These are phyloP conservation scores for Verticillium isaacii DNA, from an alignment of 2,329 filamentous ascomycete genomes.

Conservation along the genomic window DNA sequence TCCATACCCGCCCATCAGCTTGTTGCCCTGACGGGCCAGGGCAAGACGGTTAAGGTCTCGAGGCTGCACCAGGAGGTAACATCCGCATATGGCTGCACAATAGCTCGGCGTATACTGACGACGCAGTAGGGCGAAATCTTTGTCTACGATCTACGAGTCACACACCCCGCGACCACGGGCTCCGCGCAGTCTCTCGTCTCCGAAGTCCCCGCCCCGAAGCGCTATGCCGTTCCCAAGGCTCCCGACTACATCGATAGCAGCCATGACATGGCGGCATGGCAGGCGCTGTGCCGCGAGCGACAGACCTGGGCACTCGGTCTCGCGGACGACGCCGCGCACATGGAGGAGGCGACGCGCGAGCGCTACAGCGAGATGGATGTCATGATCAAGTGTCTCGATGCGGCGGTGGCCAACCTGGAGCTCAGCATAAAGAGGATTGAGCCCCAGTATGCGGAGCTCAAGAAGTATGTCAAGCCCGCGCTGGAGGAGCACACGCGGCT, in stretches of 20 bases:
- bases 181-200: constrained; percentile 37
- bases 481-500: constrained; percentile 64
- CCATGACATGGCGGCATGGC: constrained; percentile 82
- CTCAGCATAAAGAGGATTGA: constrained; percentile 68
- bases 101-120: constrained; percentile 5
- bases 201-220: constrained; percentile 47
- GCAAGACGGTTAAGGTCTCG: constrained; percentile 78
- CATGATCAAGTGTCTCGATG: constrained; percentile 74
- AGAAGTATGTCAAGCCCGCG: constrained; percentile 64
- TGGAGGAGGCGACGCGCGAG: constrained; percentile 57
- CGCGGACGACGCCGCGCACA: constrained; percentile 62
- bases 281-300: constrained; percentile 75
- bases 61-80: constrained; percentile 74
- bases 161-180: constrained; percentile 49
- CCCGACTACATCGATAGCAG: constrained; percentile 82
- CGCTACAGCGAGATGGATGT: constrained; percentile 70
- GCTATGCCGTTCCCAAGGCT: constrained; percentile 56
- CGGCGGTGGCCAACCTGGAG: constrained; percentile 81
- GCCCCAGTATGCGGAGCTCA: constrained; percentile 65
- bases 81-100: neutral
- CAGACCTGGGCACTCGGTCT: constrained; percentile 73
- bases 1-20: constrained; percentile 73
- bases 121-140: constrained; percentile 72
- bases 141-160: constrained; percentile 80
- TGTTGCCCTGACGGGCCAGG: constrained; percentile 79